Base-by-base conservation (phyloP, 164 flowering plant genomes). In the Paratinospora sagittata region DNA sequence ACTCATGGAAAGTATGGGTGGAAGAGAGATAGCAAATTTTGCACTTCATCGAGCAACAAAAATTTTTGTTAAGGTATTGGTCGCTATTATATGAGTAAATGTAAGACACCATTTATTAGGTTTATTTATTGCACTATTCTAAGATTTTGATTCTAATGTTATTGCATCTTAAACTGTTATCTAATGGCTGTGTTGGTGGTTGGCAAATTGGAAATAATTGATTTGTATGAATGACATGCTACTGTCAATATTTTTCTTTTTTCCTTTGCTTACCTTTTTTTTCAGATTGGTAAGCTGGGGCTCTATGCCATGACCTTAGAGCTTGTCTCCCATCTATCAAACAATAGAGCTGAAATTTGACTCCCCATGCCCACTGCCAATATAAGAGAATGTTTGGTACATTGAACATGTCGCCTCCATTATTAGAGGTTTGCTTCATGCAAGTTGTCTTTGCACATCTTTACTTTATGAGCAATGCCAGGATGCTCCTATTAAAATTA, bases 21-120 rank as follows among this genome's bases (percentile, higher is more conserved):
- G 97, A 79, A 85, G 93, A 70, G 97, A 92, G 76, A 75, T 95
- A 61, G 93, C 97, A 67, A 84, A 78, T 69, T 82, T 83, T 82
- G 92, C 96, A 11, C 80, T 95, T 45, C 82, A 77, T 37, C 87
- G 97, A 58, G 97, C 97, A 70, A 81, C 92, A 66, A 69, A 83
- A 67, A 69, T 81, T 72, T 89, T 86, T 82, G 76, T 88, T 5
- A 90, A 91, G 97, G 98, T 90, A 79, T 55, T 49, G 49, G 24
- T 73, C 21, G 27, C 63, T 39, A 39, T 62, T 24, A 62, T 37
- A 14, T 14, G 49, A 30, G 52, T 61, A 16, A 63, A 9, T 61
- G n/a, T 30, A n/a, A 66, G 14, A 37, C 23, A 67, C 45, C 13
- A 13, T 13, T 69, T 30, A 16, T 47, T 63, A 63, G 62, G 19